phyloP scores from a whole-genome alignment of 2,329 filamentous ascomycete species.

The Leptographium radiaticola region DNA sequence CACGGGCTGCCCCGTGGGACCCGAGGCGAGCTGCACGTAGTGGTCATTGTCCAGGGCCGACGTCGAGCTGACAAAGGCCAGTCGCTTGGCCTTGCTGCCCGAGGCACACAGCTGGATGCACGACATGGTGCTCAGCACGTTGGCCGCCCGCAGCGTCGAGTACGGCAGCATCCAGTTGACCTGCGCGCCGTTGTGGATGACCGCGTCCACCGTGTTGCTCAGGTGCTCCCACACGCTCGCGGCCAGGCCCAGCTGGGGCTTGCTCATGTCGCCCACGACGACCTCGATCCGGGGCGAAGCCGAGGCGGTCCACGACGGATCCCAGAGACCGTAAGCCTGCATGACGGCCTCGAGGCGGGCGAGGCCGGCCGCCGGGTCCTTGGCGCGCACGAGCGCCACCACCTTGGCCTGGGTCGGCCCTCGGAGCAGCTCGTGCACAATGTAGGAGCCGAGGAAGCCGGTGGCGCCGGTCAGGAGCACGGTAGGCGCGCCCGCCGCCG shows the following conservation, averaged over 20 bases:
- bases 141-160: conserved; percentile 54
- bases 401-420: conserved; percentile 45
- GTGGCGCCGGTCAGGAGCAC: conserved; percentile 82
- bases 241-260: conserved; percentile 53
- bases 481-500: conserved; percentile 22
- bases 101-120: conserved; percentile 61
- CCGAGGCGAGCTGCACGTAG: conserved; percentile 60
- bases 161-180: conserved; percentile 79
- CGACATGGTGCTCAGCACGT: conserved; percentile 73
- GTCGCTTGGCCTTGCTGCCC: conserved; percentile 59
- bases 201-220: conserved; percentile 51
- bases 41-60: conserved; percentile 70
- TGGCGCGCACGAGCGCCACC: conserved; percentile 63
- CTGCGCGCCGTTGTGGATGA: conserved; percentile 72
- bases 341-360: conserved; percentile 55
- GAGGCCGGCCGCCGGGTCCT: conserved; percentile 44
- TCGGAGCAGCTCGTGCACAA: conserved; percentile 62
- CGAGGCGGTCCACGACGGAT: conserved; percentile 17
- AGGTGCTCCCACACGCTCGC: conserved; percentile 52
- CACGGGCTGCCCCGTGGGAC: conserved; percentile 50
- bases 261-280: conserved; percentile 62
- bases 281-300: conserved; percentile 42
- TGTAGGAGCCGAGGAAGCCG: conserved; percentile 74
- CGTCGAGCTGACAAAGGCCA: conserved; percentile 75
- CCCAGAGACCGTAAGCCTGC: conserved; percentile 70